These are phyloP conservation scores for Amanita rubescens DNA, from an alignment of 768 basidiomycete genomes.

Conservation along the genomic window DNA sequence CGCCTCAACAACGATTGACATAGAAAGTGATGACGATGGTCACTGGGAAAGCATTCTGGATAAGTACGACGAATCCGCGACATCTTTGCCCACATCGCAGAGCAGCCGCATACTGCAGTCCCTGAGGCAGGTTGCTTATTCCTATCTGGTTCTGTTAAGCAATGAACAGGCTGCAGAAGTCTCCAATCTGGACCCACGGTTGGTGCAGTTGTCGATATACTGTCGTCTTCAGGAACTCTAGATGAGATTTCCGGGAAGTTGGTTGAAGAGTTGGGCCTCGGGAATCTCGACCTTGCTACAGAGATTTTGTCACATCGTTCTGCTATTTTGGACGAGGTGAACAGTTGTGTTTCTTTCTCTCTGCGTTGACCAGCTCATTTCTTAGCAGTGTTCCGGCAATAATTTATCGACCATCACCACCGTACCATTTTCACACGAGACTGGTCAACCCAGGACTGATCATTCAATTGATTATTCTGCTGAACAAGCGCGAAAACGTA, in stretches of 20 bases:
- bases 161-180: neutral
- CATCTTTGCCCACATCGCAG: neutral
- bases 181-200: conserved; percentile 13
- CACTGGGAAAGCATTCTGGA: conserved; percentile 5
- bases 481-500: conserved; percentile 47
- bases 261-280: conserved; percentile 76
- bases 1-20: neutral
- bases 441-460: neutral
- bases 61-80: neutral
- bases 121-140: neutral
- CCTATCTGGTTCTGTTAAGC: neutral
- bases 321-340: conserved; percentile 42
- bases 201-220: conserved; percentile 25
- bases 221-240: conserved; percentile 44
- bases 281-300: conserved; percentile 72
- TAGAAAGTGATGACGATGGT: neutral
- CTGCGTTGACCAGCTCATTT: neutral
- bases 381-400: neutral
- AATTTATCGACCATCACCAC: neutral
- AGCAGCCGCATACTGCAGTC: neutral
- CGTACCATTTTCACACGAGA: neutral
- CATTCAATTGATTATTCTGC: conserved; percentile 23
- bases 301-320: conserved; percentile 57
- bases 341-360: conserved; percentile 4
- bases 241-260: conserved; percentile 76